Base-by-base conservation (phyloP, 768 basidiomycete species). In the Termitomyces sp. region DNA sequence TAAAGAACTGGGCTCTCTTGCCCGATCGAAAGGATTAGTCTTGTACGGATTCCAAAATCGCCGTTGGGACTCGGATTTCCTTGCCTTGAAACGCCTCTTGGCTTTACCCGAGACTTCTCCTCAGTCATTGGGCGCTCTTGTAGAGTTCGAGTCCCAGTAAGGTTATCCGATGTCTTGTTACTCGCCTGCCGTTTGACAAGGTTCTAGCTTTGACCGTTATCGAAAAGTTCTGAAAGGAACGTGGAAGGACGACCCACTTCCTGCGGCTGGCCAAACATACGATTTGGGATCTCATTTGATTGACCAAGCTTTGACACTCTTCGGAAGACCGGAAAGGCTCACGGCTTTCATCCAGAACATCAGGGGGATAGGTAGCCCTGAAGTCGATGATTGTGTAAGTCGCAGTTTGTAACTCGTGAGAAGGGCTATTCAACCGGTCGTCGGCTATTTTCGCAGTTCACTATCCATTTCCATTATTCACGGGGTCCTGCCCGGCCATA, bases 241-340 rank as follows among this genome's bases (percentile, higher is more conserved):
- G 0, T 96, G 92, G 93, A 94, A 93, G 69, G 91, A 93, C 57
- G 68, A 78, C 31, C 74, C 82, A 1, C 73, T 76, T 0, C 82
- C 85, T 21, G 84, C 79, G 19, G 78, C 78, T 46, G 89, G 90
- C 4, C 75, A 81, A 28, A 81, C 84, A 2, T 94, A 84, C 67
- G 91, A 94, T 67, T 77, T 94, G 21, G 91, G 89, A 5, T 72
- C 87, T 8, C 91, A 94, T 68, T 76, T 92, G 28, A 82, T 93
- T 60, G 90, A 93, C 71, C 90, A 93, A 69, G 76, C 82, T 5
- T 72, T 93, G 31, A 74, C 75, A 10, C 77, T 94, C 42, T 94
- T 94, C 64, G 93, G 92, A 38, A 75, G 82, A 49, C 92, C 93
- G 0, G 66, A 76, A 33, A 81, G 70, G 55, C 69, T 94, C 28